Conservation (phyloP, 177 flowering plant species). For the Vitis hybrid region DNA sequence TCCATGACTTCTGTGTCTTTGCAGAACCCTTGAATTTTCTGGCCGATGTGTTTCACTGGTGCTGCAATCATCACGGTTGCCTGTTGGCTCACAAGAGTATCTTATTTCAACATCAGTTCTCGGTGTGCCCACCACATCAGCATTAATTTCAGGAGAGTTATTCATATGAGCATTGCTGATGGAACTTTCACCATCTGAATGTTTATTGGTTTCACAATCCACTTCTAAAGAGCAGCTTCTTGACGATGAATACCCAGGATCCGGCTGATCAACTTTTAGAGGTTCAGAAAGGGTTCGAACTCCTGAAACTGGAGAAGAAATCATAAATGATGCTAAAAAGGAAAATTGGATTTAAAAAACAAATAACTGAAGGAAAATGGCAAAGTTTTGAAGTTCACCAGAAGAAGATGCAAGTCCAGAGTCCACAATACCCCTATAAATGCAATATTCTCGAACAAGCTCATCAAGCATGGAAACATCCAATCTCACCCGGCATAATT, state of each 20-base stretch:
- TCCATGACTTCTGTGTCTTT: constrained; percentile 46
- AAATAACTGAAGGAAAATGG: neutral
- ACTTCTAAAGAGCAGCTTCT: constrained; percentile 36
- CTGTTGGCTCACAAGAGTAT: constrained; percentile 41
- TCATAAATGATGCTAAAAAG: neutral
- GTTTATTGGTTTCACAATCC: constrained; percentile 37
- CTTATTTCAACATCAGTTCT: constrained; percentile 54
- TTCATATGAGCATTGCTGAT: constrained; percentile 25
- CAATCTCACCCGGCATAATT: constrained; percentile 79
- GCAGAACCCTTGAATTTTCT: constrained; percentile 34
- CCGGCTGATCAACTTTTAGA: constrained; percentile 28
- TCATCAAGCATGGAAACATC: constrained; percentile 79
- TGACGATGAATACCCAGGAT: constrained; percentile 40
- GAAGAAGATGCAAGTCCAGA: constrained; percentile 31
- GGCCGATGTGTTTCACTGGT: constrained; percentile 59
- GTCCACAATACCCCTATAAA: constrained; percentile 93
- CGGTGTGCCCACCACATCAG: constrained; percentile 33
- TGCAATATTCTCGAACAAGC: constrained; percentile 90
- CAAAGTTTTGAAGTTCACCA: constrained; percentile 28
- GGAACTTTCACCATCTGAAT: constrained; percentile 57
- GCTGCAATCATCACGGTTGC: constrained; percentile 72
- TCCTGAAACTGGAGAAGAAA: constrained; percentile 23
- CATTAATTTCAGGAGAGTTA: constrained; percentile 35
- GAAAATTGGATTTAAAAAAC: neutral
- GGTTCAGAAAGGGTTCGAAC: constrained; percentile 25